Evolutionary conservation across 2,329 filamentous ascomycete genomes (phyloP), one percentile per base, ranked within the genome.

Genomic region (Fusarium denticulatum): DNA sequence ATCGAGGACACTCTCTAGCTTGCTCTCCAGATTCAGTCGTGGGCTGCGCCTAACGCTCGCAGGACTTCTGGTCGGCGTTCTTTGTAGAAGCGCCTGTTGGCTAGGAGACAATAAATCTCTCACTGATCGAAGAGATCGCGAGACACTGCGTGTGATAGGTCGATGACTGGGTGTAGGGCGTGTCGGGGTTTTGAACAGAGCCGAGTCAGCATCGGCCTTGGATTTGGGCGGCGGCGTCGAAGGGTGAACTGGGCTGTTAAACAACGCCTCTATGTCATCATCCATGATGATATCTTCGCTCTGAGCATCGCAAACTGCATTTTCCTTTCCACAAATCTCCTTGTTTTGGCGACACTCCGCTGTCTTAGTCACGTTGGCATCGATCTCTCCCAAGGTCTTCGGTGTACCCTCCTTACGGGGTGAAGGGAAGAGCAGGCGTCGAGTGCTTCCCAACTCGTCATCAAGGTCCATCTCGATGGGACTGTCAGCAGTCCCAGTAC

Each of bases 401-500:
- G 87, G 83, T 50, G 89, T 85, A 40, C 88, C 89, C 36, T 90
- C 88, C 73, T 92, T 92, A 47, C 91, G 87, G 5, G 93, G 93
- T 1, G 93, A 95, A 2, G 94, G 92, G 77, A 96, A 96, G 2
- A 96, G 85, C 6, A 95, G 82, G 65, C 94, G 87, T 68, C 92
- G 88, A 2, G 92, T 95, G 58, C 80, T 82, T 39, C 88, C 89
- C 24, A 86, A 80, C 18, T 83, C 81, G n/a, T 84, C 80, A 60
- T 85, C 81, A 56, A 88, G 82, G 39, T 87, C 85, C 57, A 85
- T 76, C 45, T 88, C 84, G 39, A 91, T 89, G 22, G 90, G 89
- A 74, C 87, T 90, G 55, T 88, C 83, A 22, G 85, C 86, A 36
- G 88, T 89, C 50, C 89, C 90, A 67, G 84, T 87, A 36, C 85